phyloP scores from a whole-genome alignment of 345 rosid species.

The Populus nigra region DNA sequence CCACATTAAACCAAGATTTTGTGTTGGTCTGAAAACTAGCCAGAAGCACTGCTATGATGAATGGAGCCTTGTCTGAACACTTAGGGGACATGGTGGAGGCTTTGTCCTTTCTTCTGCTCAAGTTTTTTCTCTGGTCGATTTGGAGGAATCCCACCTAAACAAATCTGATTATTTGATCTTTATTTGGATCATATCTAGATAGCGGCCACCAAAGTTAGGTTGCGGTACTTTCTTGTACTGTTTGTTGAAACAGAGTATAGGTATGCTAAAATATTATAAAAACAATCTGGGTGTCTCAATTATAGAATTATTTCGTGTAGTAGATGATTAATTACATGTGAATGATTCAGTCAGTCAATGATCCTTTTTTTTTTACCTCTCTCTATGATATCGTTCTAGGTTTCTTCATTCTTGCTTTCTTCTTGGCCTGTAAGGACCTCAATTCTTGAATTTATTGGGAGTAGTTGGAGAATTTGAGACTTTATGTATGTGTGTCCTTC shows the following conservation, averaged over 20 bases:
- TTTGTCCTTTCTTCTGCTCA: slow-evolving; percentile 24
- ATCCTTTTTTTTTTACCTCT: not conserved
- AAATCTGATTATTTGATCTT: slow-evolving; percentile 11
- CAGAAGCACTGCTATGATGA: slow-evolving; percentile 8
- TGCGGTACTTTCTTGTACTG: slow-evolving; percentile 28
- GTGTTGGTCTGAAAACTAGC: slow-evolving; percentile 7
- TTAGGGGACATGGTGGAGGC: slow-evolving; percentile 26
- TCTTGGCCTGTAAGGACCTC: not conserved
- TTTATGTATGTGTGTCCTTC: not conserved
- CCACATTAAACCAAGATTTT: slow-evolving; percentile 11
- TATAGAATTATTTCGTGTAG: not conserved
- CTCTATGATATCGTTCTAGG: not conserved
- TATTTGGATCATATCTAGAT: slow-evolving; percentile 11
- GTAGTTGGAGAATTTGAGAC: slow-evolving; percentile 1
- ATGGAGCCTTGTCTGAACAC: slow-evolving; percentile 33
- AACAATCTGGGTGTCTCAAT: not conserved
- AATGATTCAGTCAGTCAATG: slow-evolving; percentile 9
- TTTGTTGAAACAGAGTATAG: slow-evolving; percentile 14
- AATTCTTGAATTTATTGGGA: slow-evolving; percentile 2
- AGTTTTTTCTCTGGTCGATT: slow-evolving; percentile 12
- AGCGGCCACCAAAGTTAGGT: slow-evolving; percentile 23
- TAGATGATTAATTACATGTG: not conserved
- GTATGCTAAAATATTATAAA: not conserved
- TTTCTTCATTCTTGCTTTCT: not conserved
- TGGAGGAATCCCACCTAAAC: slow-evolving; percentile 25